Base-by-base conservation (phyloP, 495 filamentous ascomycete genomes). In the Glarea lozoyensis region DNA sequence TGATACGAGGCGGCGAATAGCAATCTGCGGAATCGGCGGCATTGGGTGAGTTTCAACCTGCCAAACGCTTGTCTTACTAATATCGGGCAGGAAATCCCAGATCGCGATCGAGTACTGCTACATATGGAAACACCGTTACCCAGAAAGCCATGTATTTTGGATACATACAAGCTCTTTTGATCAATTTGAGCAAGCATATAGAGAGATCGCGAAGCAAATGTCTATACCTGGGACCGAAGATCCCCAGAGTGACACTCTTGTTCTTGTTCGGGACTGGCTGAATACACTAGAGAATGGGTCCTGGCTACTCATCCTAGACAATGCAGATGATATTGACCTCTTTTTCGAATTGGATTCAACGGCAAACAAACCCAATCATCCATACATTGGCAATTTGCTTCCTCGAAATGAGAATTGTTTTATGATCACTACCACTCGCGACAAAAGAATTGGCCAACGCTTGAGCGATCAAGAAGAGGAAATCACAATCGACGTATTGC, bases 251-350 rank as follows among this genome's bases (percentile, higher is more conserved):
- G n/a, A 29, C n/a, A 29, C n/a, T 7, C n/a, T 29, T 29, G 25
- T 7, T 7, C 7, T 29, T 7, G 25, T 29, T 7, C n/a, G 7
- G 7, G 19, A 40, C 9, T 18, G 33, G 25, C n/a, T 29, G n/a
- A 7, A n/a, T n/a, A n/a, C 7, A 7, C 7, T 53, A 16, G 58
- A 29, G 7, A 7, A 29, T 29, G 25, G 60, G 12, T 37, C 35
- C 6, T 76, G 70, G 70, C 35, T 70, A 12, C 45, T 75, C 38
- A 52, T 75, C 10, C 54, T 75, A 23, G 70, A 77, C 45, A 73
- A 70, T 43, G 69, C 65, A 12, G 68, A 75, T 49, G 61, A 73
- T 49, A 29, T 29, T 7, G 25, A 29, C 7, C 7, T 13, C 55
- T 54, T 15, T 55, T 49, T 30, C 58, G 16, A 3, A n/a, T 15